A percentile compares a stretch with the other conserved stretches of the same genome.
These are phyloP conservation scores for Pseudopithomyces maydicus DNA, from an alignment of 2,329 filamentous ascomycete genomes.

Conservation along the genomic window DNA sequence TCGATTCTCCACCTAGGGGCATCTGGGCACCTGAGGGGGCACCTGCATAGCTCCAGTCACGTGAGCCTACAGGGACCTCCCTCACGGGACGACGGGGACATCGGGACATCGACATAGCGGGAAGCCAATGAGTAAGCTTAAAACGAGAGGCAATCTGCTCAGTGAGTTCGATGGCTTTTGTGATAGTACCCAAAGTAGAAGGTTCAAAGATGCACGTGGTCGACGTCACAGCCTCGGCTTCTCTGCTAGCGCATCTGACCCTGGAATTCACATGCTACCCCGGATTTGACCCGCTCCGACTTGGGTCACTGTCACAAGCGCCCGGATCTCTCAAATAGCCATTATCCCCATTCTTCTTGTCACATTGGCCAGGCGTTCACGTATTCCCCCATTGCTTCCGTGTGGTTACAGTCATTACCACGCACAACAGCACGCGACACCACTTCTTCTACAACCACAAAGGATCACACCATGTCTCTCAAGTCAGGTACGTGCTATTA, in stretches of 20 bases:
- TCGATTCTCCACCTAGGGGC: no score
- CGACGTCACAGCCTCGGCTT: slow-evolving; percentile 20
- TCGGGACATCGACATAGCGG: no score
- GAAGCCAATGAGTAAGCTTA: no score
- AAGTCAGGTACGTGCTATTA: slow-evolving; percentile 29
- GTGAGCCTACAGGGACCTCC: no score
- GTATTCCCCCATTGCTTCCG: neutral
- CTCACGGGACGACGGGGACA: no score
- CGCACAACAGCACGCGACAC: neutral
- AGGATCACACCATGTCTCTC: slow-evolving; percentile 34
- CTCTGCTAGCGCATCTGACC: slow-evolving; percentile 12
- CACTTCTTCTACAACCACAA: neutral
- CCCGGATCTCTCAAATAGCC: slow-evolving; percentile 13
- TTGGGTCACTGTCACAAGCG: slow-evolving; percentile 8
- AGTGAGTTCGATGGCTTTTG: no score
- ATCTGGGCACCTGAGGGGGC: no score
- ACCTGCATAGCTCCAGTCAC: no score
- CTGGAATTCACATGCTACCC: slow-evolving; percentile 23
- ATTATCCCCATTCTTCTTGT: neutral
- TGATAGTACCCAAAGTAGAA: no score
- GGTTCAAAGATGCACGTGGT: slow-evolving; percentile 7
- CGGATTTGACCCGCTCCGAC: slow-evolving; percentile 15
- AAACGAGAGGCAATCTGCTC: no score
- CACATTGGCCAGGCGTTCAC: neutral
- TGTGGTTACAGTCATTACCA: neutral